These are phyloP conservation scores for Hymenoscyphus salicellus DNA, from an alignment of 2,329 filamentous ascomycete species.

Conservation along the genomic window DNA sequence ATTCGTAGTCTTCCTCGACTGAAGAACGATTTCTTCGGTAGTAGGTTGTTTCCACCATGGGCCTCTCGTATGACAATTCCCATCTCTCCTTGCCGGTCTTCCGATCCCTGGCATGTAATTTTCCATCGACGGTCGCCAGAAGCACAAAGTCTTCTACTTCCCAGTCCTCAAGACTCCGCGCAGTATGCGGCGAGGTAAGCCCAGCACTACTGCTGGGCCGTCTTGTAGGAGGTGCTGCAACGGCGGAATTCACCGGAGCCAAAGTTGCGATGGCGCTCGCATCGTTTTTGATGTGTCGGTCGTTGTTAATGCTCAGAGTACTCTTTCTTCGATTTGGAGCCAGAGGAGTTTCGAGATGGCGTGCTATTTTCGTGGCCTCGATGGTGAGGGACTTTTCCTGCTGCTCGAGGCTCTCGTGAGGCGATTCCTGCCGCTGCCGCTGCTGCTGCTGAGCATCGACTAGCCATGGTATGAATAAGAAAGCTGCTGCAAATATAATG, in stretches of 20 bases:
- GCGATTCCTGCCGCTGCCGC: slow-evolving; percentile 35
- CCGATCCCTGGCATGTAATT: slow-evolving; percentile 86
- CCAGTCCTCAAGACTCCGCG: slow-evolving; percentile 98
- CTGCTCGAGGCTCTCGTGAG: slow-evolving; percentile 31
- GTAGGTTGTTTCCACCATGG: slow-evolving; percentile 88
- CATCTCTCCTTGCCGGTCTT: slow-evolving; percentile 81
- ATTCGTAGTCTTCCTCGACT: slow-evolving; percentile 54
- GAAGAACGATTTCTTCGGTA: slow-evolving; percentile 66
- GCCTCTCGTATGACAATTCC: slow-evolving; percentile 78
- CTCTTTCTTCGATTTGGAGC: slow-evolving; percentile 32
- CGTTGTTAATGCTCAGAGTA: slow-evolving; percentile 30
- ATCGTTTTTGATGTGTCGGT: slow-evolving; percentile 52
- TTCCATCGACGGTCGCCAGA: slow-evolving; percentile 98
- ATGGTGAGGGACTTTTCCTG: slow-evolving; percentile 28
- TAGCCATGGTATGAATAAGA: slow-evolving; percentile 57
- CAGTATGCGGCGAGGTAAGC: slow-evolving; percentile 78
- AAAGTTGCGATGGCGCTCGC: slow-evolving; percentile 96
- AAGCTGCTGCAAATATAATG: slow-evolving; percentile 52
- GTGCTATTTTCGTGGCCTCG: slow-evolving; percentile 31
- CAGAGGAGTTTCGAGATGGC: slow-evolving; percentile 35
- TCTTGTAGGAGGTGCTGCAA: slow-evolving; percentile 85
- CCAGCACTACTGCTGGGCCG: slow-evolving; percentile 59
- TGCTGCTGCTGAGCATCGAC: slow-evolving; percentile 66
- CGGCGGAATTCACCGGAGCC: slow-evolving; percentile 94
- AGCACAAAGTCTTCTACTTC: slow-evolving; percentile 99